These are phyloP conservation scores for Andrographis paniculata DNA, from an alignment of 305 asterid species.

Conservation along the genomic window DNA sequence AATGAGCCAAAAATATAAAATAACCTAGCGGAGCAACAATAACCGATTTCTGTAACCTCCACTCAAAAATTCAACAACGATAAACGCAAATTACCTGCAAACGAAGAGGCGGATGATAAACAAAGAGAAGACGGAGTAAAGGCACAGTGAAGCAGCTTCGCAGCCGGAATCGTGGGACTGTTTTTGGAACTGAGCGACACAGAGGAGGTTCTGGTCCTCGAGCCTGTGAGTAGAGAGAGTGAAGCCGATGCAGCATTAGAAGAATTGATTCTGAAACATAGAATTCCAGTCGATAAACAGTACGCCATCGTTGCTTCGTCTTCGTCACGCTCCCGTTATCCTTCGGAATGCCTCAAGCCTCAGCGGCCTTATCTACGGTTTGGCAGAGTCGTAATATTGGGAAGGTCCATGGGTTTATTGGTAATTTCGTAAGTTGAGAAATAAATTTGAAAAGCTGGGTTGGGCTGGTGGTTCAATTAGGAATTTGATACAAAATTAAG, in stretches of 20 bases:
- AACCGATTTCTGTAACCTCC: not conserved
- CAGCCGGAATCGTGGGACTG: conserved; percentile 28
- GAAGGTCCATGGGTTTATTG: no score
- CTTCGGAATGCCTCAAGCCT: no score
- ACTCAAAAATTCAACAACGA: not conserved
- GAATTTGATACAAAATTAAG: no score
- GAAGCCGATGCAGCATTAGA: conserved; percentile 50
- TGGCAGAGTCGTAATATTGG: not conserved
- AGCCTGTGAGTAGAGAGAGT: conserved; percentile 40
- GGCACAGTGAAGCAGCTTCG: conserved; percentile 46
- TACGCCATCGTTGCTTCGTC: conserved; percentile 33
- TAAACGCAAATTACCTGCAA: conserved; percentile 33
- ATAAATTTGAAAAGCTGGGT: no score
- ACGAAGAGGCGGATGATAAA: conserved; percentile 24
- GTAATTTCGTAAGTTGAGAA: no score
- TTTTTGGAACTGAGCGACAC: conserved; percentile 26
- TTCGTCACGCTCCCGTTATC: not conserved
- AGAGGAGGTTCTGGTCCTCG: conserved; percentile 27
- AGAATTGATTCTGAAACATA: conserved; percentile 24
- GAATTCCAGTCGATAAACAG: conserved; percentile 40
- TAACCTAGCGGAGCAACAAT: not conserved
- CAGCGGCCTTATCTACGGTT: not conserved
- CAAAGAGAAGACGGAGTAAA: conserved; percentile 49
- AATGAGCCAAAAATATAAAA: not conserved
- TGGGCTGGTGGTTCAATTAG: no score